Conservation (phyloP, 352 stramenopile genomes). For the Phytophthora ohioensis region DNA sequence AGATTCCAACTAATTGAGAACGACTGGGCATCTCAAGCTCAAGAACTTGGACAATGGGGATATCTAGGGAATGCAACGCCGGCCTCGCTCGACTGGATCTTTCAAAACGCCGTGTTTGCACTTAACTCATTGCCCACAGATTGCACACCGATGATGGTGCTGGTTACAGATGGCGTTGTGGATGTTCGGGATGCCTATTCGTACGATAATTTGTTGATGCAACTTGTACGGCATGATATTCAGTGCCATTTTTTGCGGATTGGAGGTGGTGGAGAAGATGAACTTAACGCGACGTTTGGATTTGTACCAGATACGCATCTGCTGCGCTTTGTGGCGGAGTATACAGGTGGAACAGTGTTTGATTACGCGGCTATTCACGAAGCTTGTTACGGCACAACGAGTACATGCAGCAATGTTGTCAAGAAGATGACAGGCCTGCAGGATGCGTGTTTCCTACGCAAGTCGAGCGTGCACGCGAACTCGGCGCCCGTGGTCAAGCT, state of each 20-base stretch:
- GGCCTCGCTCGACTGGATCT: slow-evolving; percentile 74
- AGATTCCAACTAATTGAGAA: slow-evolving; percentile 86
- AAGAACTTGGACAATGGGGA: slow-evolving; percentile 35
- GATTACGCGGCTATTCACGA: slow-evolving; percentile 70
- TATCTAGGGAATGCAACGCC: slow-evolving; percentile 43
- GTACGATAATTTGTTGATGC: slow-evolving; percentile 90
- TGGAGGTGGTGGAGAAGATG: slow-evolving; percentile 57
- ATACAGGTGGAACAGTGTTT: slow-evolving; percentile 72
- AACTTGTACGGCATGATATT: slow-evolving; percentile 90
- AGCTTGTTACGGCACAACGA: slow-evolving; percentile 54
- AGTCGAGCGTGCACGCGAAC: slow-evolving; percentile 76
- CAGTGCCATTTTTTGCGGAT: slow-evolving; percentile 87
- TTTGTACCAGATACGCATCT: slow-evolving; percentile 88
- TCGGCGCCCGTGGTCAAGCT: slow-evolving; percentile 73
- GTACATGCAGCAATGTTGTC: slow-evolving; percentile 36
- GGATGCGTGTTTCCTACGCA: slow-evolving; percentile 64
- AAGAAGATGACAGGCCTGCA: slow-evolving; percentile 75
- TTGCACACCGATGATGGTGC: slow-evolving; percentile 79
- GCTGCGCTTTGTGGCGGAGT: slow-evolving; percentile 78
- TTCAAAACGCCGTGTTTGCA: slow-evolving; percentile 90
- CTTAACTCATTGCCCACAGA: slow-evolving; percentile 85
- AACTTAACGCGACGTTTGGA: slow-evolving; percentile 79
- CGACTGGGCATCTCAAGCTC: slow-evolving; percentile 67
- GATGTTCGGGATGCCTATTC: slow-evolving; percentile 79
- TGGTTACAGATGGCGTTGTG: slow-evolving; percentile 89